phyloP scores from a whole-genome alignment of 129 eudicot genomes.

The Pittosporum tobira region DNA sequence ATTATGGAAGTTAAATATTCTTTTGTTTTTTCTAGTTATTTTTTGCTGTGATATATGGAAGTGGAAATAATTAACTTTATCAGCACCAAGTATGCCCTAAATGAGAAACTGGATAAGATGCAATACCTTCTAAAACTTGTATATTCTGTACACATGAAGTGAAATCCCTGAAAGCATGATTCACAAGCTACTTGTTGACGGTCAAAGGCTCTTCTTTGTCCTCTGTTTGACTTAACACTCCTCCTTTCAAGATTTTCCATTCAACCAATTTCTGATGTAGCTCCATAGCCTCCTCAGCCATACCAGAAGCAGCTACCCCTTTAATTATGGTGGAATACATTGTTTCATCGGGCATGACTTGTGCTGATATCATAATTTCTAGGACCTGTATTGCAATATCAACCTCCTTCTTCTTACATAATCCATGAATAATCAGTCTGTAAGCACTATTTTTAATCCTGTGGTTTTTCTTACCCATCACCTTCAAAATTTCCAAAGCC shows the following conservation, averaged over 20 bases:
- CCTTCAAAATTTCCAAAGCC: constrained; percentile 47
- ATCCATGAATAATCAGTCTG: constrained; percentile 37
- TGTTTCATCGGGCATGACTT: constrained; percentile 13
- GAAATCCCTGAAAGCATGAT: background rate
- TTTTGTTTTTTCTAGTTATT: no score
- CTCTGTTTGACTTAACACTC: constrained; percentile 4
- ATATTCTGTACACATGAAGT: constrained; percentile 12
- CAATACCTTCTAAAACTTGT: background rate
- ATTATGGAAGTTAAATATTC: no score
- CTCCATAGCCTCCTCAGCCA: constrained; percentile 33
- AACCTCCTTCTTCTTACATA: constrained; percentile 42
- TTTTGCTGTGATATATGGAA: no score
- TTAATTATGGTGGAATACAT: constrained; percentile 32
- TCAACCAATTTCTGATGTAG: constrained; percentile 40
- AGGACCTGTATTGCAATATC: constrained; percentile 51
- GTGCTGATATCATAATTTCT: constrained; percentile 40
- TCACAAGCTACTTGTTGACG: background rate
- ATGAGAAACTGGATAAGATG: background rate
- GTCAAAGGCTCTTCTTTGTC: background rate
- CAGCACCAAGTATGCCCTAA: no score
- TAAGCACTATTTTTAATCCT: constrained; percentile 49
- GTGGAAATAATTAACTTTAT: background rate
- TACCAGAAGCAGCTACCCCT: constrained; percentile 45
- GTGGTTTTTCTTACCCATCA: constrained; percentile 38
- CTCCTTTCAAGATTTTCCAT: constrained; percentile 28